Evolutionary conservation across 202 grass and related monocot genomes (phyloP), one percentile per base, ranked within the genome.

Genomic region (Panicum virgatum): DNA sequence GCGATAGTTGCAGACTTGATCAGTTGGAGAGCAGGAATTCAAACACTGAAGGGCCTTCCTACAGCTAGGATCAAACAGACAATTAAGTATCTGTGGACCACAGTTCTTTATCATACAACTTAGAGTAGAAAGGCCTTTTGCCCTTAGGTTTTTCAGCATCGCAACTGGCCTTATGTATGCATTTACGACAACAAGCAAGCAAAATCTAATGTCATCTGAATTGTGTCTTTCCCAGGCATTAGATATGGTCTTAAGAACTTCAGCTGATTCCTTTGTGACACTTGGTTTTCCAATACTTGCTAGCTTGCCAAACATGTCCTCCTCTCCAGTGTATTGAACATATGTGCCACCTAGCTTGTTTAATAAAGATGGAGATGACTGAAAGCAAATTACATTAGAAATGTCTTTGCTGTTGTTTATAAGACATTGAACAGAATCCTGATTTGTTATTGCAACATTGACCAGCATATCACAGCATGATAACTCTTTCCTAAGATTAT

Each of bases 1-100:
- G 18, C 88, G 87, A 77, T 98, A 98, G 77, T 91, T 98, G 74
- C 96, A 98, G n/a, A 95, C 88, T 80, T 98, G 96, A 85, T 98
- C 92, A 15, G 83, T 85, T 0, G 96, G 96, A 72, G 92, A 95
- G 69, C 92, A 95, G 42, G 86, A 83, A 87, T 98, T 98, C 44
- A 98, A 84, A 79, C 96, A 98, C 56, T 93, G 96, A 79, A 98
- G 65, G 42, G 96, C 92, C 62, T 93, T 95, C 77, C 96, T 91
- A 78, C 92, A 91, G 79, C 87, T 90, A 22, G 89, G 87, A 84
- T 98, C 82, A 45, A 98, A 91, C 78, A 95, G 84, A 77, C 96
- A 98, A 69, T 91, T 93, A 66, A 98, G 79, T 81, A 98, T 82
- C 82, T 98, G 90, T 57, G 88, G 86, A 57, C 92, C 83, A 51